Evolutionary conservation across 306 rosid genomes (phyloP), one percentile per base, ranked within the genome.

Genomic region (Corylus heterophylla): DNA sequence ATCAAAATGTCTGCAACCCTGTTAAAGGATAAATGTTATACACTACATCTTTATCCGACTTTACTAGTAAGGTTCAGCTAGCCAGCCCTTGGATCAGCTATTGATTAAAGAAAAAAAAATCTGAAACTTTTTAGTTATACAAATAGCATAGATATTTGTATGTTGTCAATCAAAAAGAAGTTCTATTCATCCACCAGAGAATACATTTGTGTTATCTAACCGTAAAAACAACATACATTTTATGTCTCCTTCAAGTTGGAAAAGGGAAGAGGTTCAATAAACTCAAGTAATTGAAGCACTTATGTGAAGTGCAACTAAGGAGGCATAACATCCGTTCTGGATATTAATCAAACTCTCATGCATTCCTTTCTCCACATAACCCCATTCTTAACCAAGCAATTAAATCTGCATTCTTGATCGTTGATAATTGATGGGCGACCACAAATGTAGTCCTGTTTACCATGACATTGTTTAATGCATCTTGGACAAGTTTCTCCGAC

Each of bases 401-500:
- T 18, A 88, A 80, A 73, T 94, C 96, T 4, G 98, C 98, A 56
- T 92, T 90, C 83, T 89, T 94, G 47, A 94, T 94, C 4, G 98
- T 94, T 25, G 97, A 92, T 1, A 94, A 75, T 25, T 93, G 87
- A 82, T 94, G 98, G 12, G 98, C 98, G 44, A 92, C 94, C 14
- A 94, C 92, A 64, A 92, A 89, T 0, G 98, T 92, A 39, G 97
- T 94, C 51, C 97, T 79, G 76, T 82, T 88, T 17, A 94, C 88
- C 94, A 94, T 89, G 14, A 94, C 97, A 77, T 58, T 85, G 71
- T 94, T 97, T 13, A 94, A 78, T 76, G 98, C 98, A 59, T 92
- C 97, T 84, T 94, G 98, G 59, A 94, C 98, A 10, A 94, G 92
- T 75, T 90, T 90, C 78, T 94, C 98, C 39, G 96, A 94, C 47